Evolutionary conservation across 345 rosid species (phyloP), one percentile per base, ranked within the genome.

Genomic region (Erucastrum elatum): DNA sequence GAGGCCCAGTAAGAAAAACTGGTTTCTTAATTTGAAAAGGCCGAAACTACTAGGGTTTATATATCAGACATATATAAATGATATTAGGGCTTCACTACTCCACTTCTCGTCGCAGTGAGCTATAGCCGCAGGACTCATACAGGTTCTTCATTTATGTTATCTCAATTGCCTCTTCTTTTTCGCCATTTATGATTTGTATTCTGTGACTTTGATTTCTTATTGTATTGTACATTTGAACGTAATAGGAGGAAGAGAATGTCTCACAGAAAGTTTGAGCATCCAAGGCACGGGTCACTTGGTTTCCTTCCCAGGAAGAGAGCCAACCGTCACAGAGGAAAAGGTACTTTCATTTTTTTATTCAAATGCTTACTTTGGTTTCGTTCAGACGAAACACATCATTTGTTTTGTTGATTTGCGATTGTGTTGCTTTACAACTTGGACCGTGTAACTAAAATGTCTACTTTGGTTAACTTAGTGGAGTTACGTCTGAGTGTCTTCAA

Each of bases 81-180:
- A 1, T 29, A 29, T 29, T 29, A 29, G 31, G 31, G 31, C 30
- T 77, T 31, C 37, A 10, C 3, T 4, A 51, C 0, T 1, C 30
- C 71, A 33, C 64, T 26, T 58, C 44, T 75, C 78, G 31, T 49
- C 8, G 17, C 16, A 27, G 69, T 29, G 39, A 31, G 77, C 76
- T 64, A 25, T 12, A 41, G 77, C 77, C 77, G 77, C 82, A 66
- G 34, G 66, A 11, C 59, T 64, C 71, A 27, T 53, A 56, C 68
- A 78, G 82, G 82, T 78, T 62, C 31, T 9, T 56, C 60, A 6
- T 4, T 10, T 30, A 37, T 25, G 53, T 29, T 1, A 12, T 63
- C 21, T 6, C 56, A 2, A 29, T 29, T 29, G 31, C 31, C 67
- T n/a, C 30, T 9, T 9, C 5, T 17, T 29, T 29, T 29, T 29